A percentile compares a stretch with the other conserved stretches of the same genome.
Conservation (phyloP, 495 filamentous ascomycete species). For the Corynascus novoguineensis region DNA sequence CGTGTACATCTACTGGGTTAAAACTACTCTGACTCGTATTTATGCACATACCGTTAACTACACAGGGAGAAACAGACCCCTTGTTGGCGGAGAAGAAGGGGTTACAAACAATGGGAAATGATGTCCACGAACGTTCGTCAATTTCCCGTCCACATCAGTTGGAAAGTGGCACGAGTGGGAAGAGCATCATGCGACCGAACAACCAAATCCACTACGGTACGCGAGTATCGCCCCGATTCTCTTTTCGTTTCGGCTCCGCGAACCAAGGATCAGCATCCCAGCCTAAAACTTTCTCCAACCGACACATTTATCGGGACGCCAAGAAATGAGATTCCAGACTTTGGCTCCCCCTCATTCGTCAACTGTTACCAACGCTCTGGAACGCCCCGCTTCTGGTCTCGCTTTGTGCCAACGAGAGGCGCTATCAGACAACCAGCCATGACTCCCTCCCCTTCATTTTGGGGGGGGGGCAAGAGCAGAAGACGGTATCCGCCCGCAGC, state of each 20-base stretch:
- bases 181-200: neutral
- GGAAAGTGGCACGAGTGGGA: neutral
- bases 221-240: neutral
- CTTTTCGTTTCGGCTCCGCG: neutral
- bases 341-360: neutral
- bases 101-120: neutral
- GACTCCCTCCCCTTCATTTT: neutral
- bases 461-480: too few species aligned
- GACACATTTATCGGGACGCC: neutral
- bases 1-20: too few species aligned
- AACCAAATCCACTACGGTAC: neutral
- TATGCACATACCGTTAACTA: neutral
- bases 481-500: too few species aligned
- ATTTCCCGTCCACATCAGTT: too few species aligned
- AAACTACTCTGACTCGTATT: neutral
- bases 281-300: neutral
- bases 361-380: slow-evolving; percentile 10
- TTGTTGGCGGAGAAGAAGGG: neutral
- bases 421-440: neutral
- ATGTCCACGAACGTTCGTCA: neutral
- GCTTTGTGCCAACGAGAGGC: neutral
- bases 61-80: neutral
- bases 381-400: slow-evolving; percentile 7
- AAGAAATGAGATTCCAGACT: neutral
- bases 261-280: neutral